Conservation (phyloP, 2,329 filamentous ascomycete species). For the Aspergillus brunneoviolaceus region DNA sequence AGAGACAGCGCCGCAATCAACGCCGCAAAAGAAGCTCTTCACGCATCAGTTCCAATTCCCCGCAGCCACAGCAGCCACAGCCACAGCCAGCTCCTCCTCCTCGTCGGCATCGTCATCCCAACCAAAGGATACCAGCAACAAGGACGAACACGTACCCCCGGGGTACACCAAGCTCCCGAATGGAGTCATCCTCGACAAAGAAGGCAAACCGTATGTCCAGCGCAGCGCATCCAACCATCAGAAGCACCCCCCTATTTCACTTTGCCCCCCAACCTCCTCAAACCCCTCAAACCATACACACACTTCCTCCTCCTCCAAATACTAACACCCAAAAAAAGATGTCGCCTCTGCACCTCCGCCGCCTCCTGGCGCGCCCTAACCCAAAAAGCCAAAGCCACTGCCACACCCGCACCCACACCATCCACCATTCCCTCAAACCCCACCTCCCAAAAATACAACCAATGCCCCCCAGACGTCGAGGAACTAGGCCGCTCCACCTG, state of each 20-base stretch:
- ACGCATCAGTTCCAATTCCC: slow-evolving; percentile 16
- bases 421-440: slow-evolving; percentile 36
- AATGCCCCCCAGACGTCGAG: slow-evolving; percentile 91
- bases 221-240: not conserved
- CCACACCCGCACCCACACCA: slow-evolving; percentile 16
- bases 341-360: slow-evolving; percentile 50
- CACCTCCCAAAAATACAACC: slow-evolving; percentile 43
- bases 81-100: slow-evolving; percentile 16
- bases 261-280: too few species aligned
- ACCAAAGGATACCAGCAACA: not conserved
- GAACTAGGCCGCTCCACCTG: slow-evolving; percentile 81
- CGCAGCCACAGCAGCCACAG: slow-evolving; percentile 15
- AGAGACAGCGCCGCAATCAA: slow-evolving; percentile 16
- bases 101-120: slow-evolving; percentile 12
- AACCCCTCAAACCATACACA: not conserved
- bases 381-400: slow-evolving; percentile 41
- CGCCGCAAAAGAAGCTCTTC: slow-evolving; percentile 20
- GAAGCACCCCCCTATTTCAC: too few species aligned
- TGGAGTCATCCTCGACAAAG: slow-evolving; percentile 51
- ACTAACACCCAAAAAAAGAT: slow-evolving; percentile 31
- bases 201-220: slow-evolving; percentile 50
- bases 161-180: slow-evolving; percentile 38
- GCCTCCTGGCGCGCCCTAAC: slow-evolving; percentile 48
- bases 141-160: slow-evolving; percentile 21
- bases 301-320: not conserved